phyloP scores from a whole-genome alignment of 176 grass and related monocot genomes.

The Thalia dealbata region DNA sequence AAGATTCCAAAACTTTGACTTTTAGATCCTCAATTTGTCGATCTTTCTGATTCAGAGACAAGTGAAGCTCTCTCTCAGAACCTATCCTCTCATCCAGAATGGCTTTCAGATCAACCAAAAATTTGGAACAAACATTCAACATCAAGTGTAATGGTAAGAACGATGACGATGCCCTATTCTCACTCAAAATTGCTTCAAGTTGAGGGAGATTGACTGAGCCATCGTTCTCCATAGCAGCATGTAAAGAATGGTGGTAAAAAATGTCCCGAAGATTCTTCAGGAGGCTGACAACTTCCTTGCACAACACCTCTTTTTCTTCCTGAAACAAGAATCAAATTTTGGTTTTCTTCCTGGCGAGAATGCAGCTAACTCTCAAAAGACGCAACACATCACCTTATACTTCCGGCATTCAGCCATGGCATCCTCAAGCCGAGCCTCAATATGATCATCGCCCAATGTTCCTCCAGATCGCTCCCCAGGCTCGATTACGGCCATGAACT shows the following conservation, averaged over 20 bases:
- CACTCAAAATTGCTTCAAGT: slow-evolving; percentile 23
- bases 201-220: neutral
- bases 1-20: slow-evolving; percentile 31
- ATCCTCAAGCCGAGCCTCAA: slow-evolving; percentile 26
- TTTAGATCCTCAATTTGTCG: slow-evolving; percentile 56
- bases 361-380: neutral
- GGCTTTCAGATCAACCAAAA: slow-evolving; percentile 48
- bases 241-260: slow-evolving; percentile 24
- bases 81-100: slow-evolving; percentile 14
- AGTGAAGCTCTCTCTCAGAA: slow-evolving; percentile 1
- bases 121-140: slow-evolving; percentile 75
- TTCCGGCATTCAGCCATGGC: slow-evolving; percentile 52
- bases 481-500: slow-evolving; percentile 76
- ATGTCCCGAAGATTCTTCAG: slow-evolving; percentile 43
- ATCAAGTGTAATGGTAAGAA: slow-evolving; percentile 40
- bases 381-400: slow-evolving; percentile 40
- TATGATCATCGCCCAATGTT: slow-evolving; percentile 15
- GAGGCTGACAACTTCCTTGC: slow-evolving; percentile 42
- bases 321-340: slow-evolving; percentile 31
- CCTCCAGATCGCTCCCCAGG: slow-evolving; percentile 32
- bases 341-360: neutral
- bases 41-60: slow-evolving; percentile 33
- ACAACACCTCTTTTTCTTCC: slow-evolving; percentile 85
- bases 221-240: neutral
- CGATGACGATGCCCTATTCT: slow-evolving; percentile 19